These are phyloP conservation scores for Fraxinus paxiana DNA, from an alignment of 305 asterid species.

Conservation along the genomic window DNA sequence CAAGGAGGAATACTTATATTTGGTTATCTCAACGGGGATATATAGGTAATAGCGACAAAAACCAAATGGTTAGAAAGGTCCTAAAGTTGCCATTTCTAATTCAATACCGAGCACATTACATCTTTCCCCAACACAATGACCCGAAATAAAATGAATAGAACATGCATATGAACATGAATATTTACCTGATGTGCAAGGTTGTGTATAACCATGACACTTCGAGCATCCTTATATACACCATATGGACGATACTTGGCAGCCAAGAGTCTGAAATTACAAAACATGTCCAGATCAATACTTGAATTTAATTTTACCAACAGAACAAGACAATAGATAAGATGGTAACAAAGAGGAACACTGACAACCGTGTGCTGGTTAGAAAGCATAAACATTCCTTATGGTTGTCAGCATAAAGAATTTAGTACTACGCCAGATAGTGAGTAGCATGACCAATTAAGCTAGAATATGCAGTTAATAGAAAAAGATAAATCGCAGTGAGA, in stretches of 20 bases:
- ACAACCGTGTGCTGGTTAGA: not conserved
- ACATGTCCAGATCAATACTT: constrained; percentile 21
- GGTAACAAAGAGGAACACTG: not conserved
- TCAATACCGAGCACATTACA: not conserved
- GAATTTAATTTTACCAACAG: constrained; percentile 2
- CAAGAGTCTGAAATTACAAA: constrained; percentile 58
- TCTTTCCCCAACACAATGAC: not conserved
- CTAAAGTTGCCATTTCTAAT: not conserved
- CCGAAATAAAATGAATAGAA: not conserved
- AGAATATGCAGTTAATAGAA: not conserved
- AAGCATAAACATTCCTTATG: not conserved
- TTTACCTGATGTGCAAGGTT: constrained; percentile 93
- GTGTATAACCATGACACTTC: constrained; percentile 73
- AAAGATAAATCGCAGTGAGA: not conserved
- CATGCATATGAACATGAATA: not conserved
- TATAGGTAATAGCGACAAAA: not conserved
- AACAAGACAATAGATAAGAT: not conserved
- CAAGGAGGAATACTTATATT: not conserved
- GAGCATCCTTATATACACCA: constrained; percentile 88
- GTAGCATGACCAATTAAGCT: not conserved
- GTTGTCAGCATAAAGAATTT: not conserved
- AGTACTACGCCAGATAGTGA: not conserved
- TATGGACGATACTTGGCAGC: constrained; percentile 91
- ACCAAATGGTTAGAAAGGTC: not conserved
- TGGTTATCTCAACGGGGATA: not conserved